These are phyloP conservation scores for Coniochaeta ligniaria DNA, from an alignment of 2,329 filamentous ascomycete genomes.

Conservation along the genomic window DNA sequence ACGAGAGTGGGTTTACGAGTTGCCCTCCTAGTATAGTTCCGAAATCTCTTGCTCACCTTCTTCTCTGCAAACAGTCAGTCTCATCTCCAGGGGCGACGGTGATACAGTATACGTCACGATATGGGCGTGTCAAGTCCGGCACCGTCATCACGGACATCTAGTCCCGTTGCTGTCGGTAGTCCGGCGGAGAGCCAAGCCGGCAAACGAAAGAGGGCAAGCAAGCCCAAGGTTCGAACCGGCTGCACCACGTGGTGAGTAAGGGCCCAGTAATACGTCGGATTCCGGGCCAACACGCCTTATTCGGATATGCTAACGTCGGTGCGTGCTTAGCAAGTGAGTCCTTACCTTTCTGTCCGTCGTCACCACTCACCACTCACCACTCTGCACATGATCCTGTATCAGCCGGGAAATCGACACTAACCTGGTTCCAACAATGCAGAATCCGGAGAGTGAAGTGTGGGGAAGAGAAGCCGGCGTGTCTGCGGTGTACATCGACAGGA, in stretches of 20 bases:
- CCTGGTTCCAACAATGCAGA: slow-evolving; percentile 10
- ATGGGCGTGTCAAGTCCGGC: not conserved
- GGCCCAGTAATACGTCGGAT: not conserved
- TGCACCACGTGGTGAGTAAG: slow-evolving; percentile 10
- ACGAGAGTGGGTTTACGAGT: not conserved
- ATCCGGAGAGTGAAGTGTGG: slow-evolving; percentile 28
- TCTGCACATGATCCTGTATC: not conserved
- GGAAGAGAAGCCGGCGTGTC: slow-evolving; percentile 24
- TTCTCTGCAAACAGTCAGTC: not conserved
- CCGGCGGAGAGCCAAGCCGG: not conserved
- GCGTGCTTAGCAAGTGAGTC: not conserved
- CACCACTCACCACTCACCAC: not conserved
- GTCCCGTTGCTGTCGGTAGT: not conserved
- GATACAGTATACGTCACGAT: not conserved
- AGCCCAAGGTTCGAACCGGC: slow-evolving; percentile 13
- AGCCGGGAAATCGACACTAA: not conserved
- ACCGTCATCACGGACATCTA: not conserved
- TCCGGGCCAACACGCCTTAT: not conserved
- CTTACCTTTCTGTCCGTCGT: not conserved
- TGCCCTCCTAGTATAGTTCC: not conserved
- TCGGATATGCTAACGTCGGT: not conserved
- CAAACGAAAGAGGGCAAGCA: slow-evolving; percentile 6
- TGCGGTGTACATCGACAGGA: slow-evolving; percentile 23
- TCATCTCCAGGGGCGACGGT: not conserved
- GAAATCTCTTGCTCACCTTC: not conserved